phyloP scores from a whole-genome alignment of 345 rosid genomes.

The Salix exigua region DNA sequence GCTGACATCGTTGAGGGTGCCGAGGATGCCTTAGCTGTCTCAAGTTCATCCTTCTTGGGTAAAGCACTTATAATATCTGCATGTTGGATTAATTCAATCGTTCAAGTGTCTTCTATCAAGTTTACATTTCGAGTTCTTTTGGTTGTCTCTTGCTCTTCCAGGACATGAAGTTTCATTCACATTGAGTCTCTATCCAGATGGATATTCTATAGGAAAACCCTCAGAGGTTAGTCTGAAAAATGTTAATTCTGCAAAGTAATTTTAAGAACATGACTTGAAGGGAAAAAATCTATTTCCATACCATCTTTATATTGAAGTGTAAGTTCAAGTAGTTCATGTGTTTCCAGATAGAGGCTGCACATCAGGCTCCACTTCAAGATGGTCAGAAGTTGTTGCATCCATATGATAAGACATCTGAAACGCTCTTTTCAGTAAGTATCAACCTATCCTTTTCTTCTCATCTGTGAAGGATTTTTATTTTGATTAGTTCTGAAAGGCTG shows the following conservation, averaged over 20 bases:
- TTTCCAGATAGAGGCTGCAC: constrained; percentile 43
- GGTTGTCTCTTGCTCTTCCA: constrained; percentile 32
- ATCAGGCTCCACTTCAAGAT: constrained; percentile 52
- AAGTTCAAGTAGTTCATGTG: constrained; percentile 5
- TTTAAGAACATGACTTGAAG: constrained; percentile 1
- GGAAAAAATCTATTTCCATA: not conserved
- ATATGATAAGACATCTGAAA: constrained; percentile 86
- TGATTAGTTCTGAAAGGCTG: not conserved
- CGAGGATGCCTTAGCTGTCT: constrained; percentile 28
- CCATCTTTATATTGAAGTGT: constrained; percentile 13
- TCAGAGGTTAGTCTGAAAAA: constrained; percentile 55
- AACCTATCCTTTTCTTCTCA: constrained; percentile 4
- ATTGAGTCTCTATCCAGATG: constrained; percentile 69
- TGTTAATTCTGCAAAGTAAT: constrained; percentile 3
- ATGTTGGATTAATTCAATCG: constrained; percentile 28
- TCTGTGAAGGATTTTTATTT: not conserved
- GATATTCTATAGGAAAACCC: constrained; percentile 72
- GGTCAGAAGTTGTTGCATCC: constrained; percentile 63
- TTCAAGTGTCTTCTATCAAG: constrained; percentile 5
- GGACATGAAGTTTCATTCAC: constrained; percentile 73
- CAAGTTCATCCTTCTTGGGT: constrained; percentile 33
- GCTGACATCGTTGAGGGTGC: constrained; percentile 25
- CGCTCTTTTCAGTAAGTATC: constrained; percentile 64
- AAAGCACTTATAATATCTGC: constrained; percentile 24
- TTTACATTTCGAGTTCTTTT: not conserved